Conservation (phyloP, 768 basidiomycete genomes). For the Panus rudis region DNA sequence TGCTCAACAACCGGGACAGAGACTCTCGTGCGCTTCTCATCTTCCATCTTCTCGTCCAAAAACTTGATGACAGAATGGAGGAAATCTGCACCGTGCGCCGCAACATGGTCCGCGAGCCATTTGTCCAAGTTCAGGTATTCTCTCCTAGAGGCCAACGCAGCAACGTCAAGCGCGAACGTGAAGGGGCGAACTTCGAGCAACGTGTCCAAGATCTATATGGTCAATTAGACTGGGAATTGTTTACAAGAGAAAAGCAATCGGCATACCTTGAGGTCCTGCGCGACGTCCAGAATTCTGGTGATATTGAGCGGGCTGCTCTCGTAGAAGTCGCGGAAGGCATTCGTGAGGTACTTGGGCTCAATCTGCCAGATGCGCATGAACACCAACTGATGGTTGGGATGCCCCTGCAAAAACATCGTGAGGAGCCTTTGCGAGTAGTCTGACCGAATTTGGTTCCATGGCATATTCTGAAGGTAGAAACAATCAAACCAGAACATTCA, state of each 20-base stretch:
- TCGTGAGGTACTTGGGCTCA: conserved; percentile 76
- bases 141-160: conserved; percentile 84
- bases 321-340: conserved; percentile 89
- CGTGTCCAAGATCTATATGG: conserved; percentile 76
- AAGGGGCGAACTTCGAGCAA: conserved; percentile 86
- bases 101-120: conserved; percentile 88
- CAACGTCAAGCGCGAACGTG: conserved; percentile 87
- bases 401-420: conserved; percentile 84
- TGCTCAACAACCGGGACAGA: conserved; percentile 74
- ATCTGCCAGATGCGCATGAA: conserved; percentile 97
- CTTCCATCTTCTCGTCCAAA: conserved; percentile 88
- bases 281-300: conserved; percentile 89
- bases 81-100: conserved; percentile 77
- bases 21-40: conserved; percentile 69
- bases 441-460: conserved; percentile 83
- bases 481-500: neutral
- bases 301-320: conserved; percentile 89
- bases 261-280: conserved; percentile 86
- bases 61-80: conserved; percentile 83
- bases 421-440: conserved; percentile 84
- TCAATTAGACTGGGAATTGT: neutral
- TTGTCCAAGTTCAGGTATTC: conserved; percentile 96
- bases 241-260: neutral
- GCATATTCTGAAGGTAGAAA: conserved; percentile 46
- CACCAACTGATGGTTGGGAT: conserved; percentile 92